Percentiles rank a stretch among this genome's conserved stretches.
phyloP scores from a whole-genome alignment of 768 basidiomycete genomes.

The Lyophyllum decastes region DNA sequence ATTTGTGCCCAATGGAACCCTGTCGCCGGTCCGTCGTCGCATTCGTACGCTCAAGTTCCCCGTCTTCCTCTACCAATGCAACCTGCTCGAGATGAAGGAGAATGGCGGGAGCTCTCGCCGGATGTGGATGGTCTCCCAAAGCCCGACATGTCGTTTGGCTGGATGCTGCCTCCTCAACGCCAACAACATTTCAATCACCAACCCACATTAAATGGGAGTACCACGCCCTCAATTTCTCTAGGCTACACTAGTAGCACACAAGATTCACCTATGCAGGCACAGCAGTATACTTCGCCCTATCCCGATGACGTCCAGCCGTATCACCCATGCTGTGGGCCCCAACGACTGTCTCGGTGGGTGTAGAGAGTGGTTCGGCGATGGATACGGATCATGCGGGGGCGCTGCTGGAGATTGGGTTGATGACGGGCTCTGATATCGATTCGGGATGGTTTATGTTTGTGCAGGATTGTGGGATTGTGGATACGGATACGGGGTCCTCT shows the following conservation, averaged over 20 bases:
- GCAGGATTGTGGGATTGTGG: slow-evolving; percentile 51
- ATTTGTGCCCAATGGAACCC: slow-evolving; percentile 8
- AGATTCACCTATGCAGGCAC: background rate
- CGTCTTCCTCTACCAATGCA: too few species aligned
- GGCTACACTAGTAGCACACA: too few species aligned
- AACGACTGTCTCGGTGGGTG: background rate
- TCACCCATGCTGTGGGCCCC: background rate
- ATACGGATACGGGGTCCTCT: slow-evolving; percentile 17
- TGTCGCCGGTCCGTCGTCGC: background rate
- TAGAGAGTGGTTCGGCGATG: slow-evolving; percentile 2
- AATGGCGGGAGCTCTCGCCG: slow-evolving; percentile 3
- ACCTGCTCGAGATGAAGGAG: background rate
- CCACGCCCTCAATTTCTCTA: too few species aligned
- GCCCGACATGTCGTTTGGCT: slow-evolving; percentile 19
- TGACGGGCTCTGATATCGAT: slow-evolving; percentile 47
- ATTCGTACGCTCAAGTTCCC: too few species aligned
- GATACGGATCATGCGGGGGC: slow-evolving; percentile 28
- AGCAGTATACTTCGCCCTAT: background rate
- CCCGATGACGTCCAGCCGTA: background rate
- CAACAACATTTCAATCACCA: background rate
- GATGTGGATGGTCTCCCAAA: slow-evolving; percentile 16
- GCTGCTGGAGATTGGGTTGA: slow-evolving; percentile 44
- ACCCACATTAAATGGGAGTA: background rate
- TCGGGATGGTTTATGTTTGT: slow-evolving; percentile 52
- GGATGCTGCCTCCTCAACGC: slow-evolving; percentile 10